Conservation (phyloP, 305 asterid species). For the Fraxinus xanthoxyloides region DNA sequence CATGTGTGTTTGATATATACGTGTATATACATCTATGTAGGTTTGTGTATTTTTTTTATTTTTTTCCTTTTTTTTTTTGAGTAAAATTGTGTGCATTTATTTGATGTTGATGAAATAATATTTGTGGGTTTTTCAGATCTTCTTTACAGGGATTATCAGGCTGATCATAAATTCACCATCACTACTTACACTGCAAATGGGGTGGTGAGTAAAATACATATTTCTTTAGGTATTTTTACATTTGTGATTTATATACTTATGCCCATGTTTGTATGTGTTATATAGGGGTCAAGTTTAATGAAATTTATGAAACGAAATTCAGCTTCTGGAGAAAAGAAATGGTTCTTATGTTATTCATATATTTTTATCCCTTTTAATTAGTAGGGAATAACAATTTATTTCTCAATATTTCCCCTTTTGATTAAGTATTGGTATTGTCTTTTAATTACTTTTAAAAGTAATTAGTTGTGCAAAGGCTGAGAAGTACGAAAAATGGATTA, state of each 20-base stretch:
- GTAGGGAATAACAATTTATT: not conserved
- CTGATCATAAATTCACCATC: conserved; percentile 61
- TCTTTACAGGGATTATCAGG: conserved; percentile 58
- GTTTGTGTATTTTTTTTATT: not conserved
- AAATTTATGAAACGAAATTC: conserved; percentile 13
- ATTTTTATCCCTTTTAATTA: not conserved
- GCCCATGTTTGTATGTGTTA: not conserved
- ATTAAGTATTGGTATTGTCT: not conserved
- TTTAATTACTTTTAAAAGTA: not conserved
- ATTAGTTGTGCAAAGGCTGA: not conserved
- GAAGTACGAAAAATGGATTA: not conserved
- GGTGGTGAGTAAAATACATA: conserved; percentile 37
- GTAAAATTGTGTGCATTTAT: not conserved
- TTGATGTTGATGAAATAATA: not conserved
- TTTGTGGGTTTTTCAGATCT: conserved; percentile 42
- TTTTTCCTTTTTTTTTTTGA: not conserved
- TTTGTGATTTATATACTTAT: not conserved
- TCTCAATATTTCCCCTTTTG: not conserved
- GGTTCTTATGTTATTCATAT: not conserved
- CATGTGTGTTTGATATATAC: not conserved
- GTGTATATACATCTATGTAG: not conserved
- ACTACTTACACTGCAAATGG: conserved; percentile 56
- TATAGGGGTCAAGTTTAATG: not conserved
- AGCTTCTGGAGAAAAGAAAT: not conserved
- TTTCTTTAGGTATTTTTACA: not conserved